These are phyloP conservation scores for Trichophyton mentagrophytes DNA, from an alignment of 2,329 filamentous ascomycete genomes.

Conservation along the genomic window DNA sequence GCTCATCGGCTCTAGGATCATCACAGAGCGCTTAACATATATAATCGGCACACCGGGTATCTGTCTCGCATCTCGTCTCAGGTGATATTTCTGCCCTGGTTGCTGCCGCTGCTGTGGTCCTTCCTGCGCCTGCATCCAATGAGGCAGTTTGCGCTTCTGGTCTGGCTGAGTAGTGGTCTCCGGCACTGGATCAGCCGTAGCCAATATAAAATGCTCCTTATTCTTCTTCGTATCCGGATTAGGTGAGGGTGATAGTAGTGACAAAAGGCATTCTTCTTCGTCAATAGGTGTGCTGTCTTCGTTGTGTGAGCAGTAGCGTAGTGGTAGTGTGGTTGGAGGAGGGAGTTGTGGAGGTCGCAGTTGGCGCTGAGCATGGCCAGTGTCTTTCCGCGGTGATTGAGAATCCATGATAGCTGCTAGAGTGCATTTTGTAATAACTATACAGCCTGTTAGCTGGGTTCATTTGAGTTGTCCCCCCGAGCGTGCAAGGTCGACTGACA, in stretches of 20 bases:
- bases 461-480: background rate
- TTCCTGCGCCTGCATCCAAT: constrained; percentile 13
- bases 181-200: constrained; percentile 26
- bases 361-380: constrained; percentile 21
- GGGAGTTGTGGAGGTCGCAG: constrained; percentile 33
- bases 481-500: constrained; percentile 38
- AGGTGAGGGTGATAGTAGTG: constrained; percentile 32
- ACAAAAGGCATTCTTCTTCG: constrained; percentile 34
- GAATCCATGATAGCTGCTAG: constrained; percentile 31
- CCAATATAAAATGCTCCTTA: constrained; percentile 38
- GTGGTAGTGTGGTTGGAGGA: constrained; percentile 32
- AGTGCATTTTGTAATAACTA: constrained; percentile 62
- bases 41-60: constrained; percentile 39
- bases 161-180: constrained; percentile 6
- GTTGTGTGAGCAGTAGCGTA: constrained; percentile 38
- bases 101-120: constrained; percentile 9
- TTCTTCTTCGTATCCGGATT: constrained; percentile 29
- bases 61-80: constrained; percentile 29
- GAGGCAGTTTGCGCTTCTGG: constrained; percentile 16
- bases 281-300: constrained; percentile 31
- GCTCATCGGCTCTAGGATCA: constrained; percentile 39
- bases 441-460: constrained; percentile 15
- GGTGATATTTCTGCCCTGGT: constrained; percentile 22
- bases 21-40: constrained; percentile 40
- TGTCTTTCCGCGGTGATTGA: constrained; percentile 10